These are phyloP conservation scores for Dryas octopetala DNA, from an alignment of 306 rosid genomes.

Conservation along the genomic window DNA sequence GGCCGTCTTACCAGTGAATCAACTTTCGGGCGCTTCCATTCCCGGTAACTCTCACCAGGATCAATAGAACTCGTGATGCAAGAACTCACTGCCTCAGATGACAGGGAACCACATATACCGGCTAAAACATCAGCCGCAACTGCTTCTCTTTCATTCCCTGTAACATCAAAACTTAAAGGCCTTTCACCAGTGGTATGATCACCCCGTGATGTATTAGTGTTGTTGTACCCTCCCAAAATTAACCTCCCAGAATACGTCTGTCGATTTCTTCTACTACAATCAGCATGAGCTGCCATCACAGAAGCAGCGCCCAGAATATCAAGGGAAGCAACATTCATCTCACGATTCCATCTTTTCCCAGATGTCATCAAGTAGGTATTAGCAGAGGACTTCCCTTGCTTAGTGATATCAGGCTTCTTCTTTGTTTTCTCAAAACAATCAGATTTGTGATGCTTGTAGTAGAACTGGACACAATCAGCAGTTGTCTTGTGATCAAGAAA, in stretches of 20 bases:
- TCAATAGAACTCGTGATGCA: slow-evolving; percentile 73
- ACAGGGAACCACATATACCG: slow-evolving; percentile 77
- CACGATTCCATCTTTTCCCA: slow-evolving; percentile 79
- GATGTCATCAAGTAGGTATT: slow-evolving; percentile 51
- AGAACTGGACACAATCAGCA: slow-evolving; percentile 93
- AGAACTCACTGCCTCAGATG: slow-evolving; percentile 88
- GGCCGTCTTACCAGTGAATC: slow-evolving; percentile 39
- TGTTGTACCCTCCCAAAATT: slow-evolving; percentile 47
- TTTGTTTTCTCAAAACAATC: slow-evolving; percentile 67
- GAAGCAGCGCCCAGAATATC: slow-evolving; percentile 89
- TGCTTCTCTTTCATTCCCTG: slow-evolving; percentile 72
- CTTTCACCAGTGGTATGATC: slow-evolving; percentile 40
- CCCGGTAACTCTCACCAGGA: slow-evolving; percentile 54
- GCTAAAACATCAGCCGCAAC: slow-evolving; percentile 94
- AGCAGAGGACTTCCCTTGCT: slow-evolving; percentile 55
- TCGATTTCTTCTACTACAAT: slow-evolving; percentile 37
- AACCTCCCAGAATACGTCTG: slow-evolving; percentile 42
- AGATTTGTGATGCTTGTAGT: slow-evolving; percentile 90
- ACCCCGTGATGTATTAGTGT: slow-evolving; percentile 38
- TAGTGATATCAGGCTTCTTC: slow-evolving; percentile 51
- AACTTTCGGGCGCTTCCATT: slow-evolving; percentile 49
- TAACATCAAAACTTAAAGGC: slow-evolving; percentile 49
- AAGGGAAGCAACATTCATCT: slow-evolving; percentile 64
- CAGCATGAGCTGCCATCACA: slow-evolving; percentile 61
- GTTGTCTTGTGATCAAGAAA: slow-evolving; percentile 86